Evolutionary conservation across 2,329 filamentous ascomycete species (phyloP).

Genomic region (Talaromyces rugulosus): DNA sequence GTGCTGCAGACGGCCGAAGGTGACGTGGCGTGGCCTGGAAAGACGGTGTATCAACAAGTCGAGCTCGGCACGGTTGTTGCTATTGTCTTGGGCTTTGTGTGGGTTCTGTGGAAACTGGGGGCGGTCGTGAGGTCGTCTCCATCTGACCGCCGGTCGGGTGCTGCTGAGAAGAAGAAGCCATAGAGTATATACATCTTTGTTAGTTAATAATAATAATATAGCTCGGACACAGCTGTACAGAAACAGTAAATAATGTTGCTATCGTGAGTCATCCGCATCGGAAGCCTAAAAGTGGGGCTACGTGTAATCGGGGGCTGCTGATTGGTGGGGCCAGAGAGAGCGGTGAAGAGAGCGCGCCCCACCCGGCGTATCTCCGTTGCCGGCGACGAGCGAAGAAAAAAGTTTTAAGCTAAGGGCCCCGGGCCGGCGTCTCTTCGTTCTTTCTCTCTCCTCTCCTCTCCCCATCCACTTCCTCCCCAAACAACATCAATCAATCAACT

Average conservation of each 20-base stretch:
- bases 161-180: neutral
- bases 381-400: neutral
- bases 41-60: slow-evolving; percentile 35
- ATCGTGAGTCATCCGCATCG: slow-evolving; percentile 10
- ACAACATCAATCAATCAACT: neutral
- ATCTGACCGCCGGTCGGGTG: neutral
- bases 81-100: slow-evolving; percentile 63
- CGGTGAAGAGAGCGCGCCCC: slow-evolving; percentile 8
- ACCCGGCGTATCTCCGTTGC: slow-evolving; percentile 1
- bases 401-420: neutral
- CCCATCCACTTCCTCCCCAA: neutral
- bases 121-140: slow-evolving; percentile 12
- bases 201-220: no score
- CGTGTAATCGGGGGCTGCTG: slow-evolving; percentile 4
- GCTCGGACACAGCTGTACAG: no score
- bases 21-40: slow-evolving; percentile 33
- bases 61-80: slow-evolving; percentile 54
- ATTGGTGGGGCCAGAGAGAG: slow-evolving; percentile 10
- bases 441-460: slow-evolving; percentile 2
- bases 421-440: slow-evolving; percentile 1
- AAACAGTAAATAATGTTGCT: neutral
- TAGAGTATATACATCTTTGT: neutral
- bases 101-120: slow-evolving; percentile 61
- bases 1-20: slow-evolving; percentile 57
- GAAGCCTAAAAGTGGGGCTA: neutral